phyloP scores from a whole-genome alignment of 768 basidiomycete species.

The Coprinopsis cinerea region DNA sequence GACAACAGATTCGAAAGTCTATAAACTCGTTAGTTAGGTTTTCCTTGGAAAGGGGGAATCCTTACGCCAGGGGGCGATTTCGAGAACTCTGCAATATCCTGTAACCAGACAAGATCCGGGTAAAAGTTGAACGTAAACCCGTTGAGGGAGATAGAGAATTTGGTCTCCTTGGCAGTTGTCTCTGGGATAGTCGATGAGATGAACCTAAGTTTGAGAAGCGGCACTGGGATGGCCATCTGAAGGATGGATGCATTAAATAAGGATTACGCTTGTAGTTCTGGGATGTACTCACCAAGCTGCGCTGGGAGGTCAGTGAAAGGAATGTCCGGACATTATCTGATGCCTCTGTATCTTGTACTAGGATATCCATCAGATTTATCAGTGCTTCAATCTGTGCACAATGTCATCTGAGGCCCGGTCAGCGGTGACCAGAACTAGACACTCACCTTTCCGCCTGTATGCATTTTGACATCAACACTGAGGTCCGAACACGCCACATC shows the following conservation, averaged over 20 bases:
- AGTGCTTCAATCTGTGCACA: slow-evolving; percentile 62
- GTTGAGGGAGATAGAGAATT: slow-evolving; percentile 54
- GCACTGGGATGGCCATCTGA: slow-evolving; percentile 41
- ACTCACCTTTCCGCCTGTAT: slow-evolving; percentile 66
- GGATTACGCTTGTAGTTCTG: background rate
- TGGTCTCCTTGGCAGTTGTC: slow-evolving; percentile 72
- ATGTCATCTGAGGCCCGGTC: background rate
- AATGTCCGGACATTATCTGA: slow-evolving; percentile 33
- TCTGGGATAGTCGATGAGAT: slow-evolving; percentile 55
- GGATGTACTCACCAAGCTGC: slow-evolving; percentile 46
- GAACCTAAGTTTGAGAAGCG: slow-evolving; percentile 60
- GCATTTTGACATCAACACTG: slow-evolving; percentile 57
- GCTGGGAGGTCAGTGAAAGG: slow-evolving; percentile 50
- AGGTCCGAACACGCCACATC: slow-evolving; percentile 57
- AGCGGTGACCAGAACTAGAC: slow-evolving; percentile 1
- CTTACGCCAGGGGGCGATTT: slow-evolving; percentile 88
- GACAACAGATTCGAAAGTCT: slow-evolving; percentile 89
- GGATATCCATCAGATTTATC: slow-evolving; percentile 59
- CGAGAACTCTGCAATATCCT: slow-evolving; percentile 55
- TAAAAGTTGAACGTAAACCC: slow-evolving; percentile 59
- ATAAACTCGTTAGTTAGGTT: slow-evolving; percentile 1
- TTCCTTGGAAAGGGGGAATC: slow-evolving; percentile 9
- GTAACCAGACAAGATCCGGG: slow-evolving; percentile 57
- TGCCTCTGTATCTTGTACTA: slow-evolving; percentile 41
- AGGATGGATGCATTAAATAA: slow-evolving; percentile 3